A percentile compares a stretch with the other conserved stretches of the same genome.
These are phyloP conservation scores for Boechera stricta DNA, from an alignment of 345 rosid genomes.

Conservation along the genomic window DNA sequence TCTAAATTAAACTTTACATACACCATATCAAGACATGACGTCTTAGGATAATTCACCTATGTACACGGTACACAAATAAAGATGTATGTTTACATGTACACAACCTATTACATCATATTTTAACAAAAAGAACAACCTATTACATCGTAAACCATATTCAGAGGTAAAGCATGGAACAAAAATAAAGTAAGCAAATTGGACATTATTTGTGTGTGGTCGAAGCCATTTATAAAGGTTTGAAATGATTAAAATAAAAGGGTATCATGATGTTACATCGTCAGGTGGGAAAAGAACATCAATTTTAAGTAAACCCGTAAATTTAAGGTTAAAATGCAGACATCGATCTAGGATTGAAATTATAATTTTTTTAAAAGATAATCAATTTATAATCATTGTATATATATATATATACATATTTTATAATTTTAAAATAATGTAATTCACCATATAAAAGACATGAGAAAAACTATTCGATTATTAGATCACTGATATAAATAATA, in stretches of 20 bases:
- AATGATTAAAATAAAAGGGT: slow-evolving; percentile 19
- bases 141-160: slow-evolving; percentile 35
- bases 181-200: slow-evolving; percentile 12
- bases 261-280: slow-evolving; percentile 34
- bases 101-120: slow-evolving; percentile 30
- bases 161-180: slow-evolving; percentile 31
- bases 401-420: not conserved
- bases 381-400: not conserved
- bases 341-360: not conserved
- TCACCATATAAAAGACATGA: slow-evolving; percentile 2
- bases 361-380: not conserved
- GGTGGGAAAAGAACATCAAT: slow-evolving; percentile 18
- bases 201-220: slow-evolving; percentile 26
- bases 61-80: not conserved
- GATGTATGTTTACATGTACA: slow-evolving; percentile 5
- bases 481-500: slow-evolving; percentile 5
- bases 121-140: slow-evolving; percentile 6
- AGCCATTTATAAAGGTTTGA: slow-evolving; percentile 35
- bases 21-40: slow-evolving; percentile 16
- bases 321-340: not conserved
- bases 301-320: slow-evolving; percentile 3
- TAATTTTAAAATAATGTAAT: not conserved
- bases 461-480: slow-evolving; percentile 7
- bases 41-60: slow-evolving; percentile 12
- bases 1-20: slow-evolving; percentile 17